Evolutionary conservation across 352 stramenopile genomes (phyloP), one percentile per base, ranked within the genome.

Genomic region (Phytophthora capsici): DNA sequence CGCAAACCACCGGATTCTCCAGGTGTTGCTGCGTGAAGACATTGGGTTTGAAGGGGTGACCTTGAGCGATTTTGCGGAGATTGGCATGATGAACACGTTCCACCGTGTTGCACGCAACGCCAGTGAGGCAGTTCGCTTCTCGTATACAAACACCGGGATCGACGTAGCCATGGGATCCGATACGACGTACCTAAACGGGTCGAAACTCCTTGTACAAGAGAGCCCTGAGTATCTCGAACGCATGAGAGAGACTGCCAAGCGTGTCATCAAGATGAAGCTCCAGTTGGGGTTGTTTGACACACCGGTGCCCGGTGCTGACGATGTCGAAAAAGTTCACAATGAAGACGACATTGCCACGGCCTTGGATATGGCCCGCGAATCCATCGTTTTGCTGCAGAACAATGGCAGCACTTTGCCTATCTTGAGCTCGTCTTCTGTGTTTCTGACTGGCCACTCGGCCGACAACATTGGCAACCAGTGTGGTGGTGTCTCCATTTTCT

Each of bases 371-470:
- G 60, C 6, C 75, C 81, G 14, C 7, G 34, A 41, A 17, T 41
- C 34, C 4, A 41, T 41, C 7, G 34, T 41, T 1, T 12, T 41
- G 34, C 59, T 93, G n/a, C 77, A 93, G 63, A 96, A 95, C 71
- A 54, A 80, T 0, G 57, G 83, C 23, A 64, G 63, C 0, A 56
- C 75, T 1, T 57, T 91, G 6, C 82, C 82, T 4, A 48, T 91
- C 13, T 43, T 9, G 32, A 38, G 7, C 13, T 41, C 34, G 5
- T 17, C 55, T 3, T 50, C 34, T 0, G 23, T 76, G 14, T 76
- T 76, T 36, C 28, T 76, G 37, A 77, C 69, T 3, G 69, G 69
- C n/a, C 61, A 66, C 22, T 55, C 50, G 12, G 41, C 30, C 3
- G 57, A 77, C 32, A 48, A 64, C 20, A 62, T 73, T 9, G 69